Base-by-base conservation (phyloP, 1,284 basidiomycete species). In the Erythrobasidium hasegawianum region DNA sequence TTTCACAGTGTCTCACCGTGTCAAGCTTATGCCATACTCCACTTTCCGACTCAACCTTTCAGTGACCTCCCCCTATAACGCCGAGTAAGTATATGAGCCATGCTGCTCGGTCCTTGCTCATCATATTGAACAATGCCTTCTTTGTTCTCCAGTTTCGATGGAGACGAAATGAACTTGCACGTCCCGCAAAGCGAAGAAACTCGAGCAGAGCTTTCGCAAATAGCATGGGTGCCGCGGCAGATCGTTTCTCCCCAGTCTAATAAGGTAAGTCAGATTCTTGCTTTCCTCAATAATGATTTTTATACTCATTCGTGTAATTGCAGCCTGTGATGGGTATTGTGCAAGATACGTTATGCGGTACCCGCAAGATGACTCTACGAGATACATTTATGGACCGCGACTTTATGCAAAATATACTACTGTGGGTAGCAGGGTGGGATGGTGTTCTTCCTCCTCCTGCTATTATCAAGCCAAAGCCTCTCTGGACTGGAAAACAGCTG, bases 161-260 rank as follows among this genome's bases (percentile, higher is more conserved):
- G 96, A 75, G 96, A 99, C 77, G 95, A 98, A 79, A 98, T 98
- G 96, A 98, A 98, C 81, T 90, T 98, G 88, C 94, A 96, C 77
- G 89, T 98, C 40, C 96, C 96, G 9, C 96, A 99, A 78, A 94
- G 90, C 69, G 95, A 98, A 79, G 96, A 99, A 79, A 97, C 95
- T 18, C 85, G 95, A 64, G 95, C 96, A 0, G 96, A 99, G 79
- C 83, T 98, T 38, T 89, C 89, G 75, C 94, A 98, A 79, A 95
- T 99, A 70, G 94, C 95, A 49, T 98, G 95, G 94, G 96, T 99
- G n/a, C 90, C 95, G 4, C 86, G 90, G 69, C 75, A 98, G 88
- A 99, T 98, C 74, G 93, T 98, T 70, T 97, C 95, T 10, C 96
- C 96, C 0, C 96, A 98, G 83, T 95, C 94, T 59, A 98, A 98